phyloP scores from a whole-genome alignment of 129 eudicot genomes.

The Escallonia herrerae region DNA sequence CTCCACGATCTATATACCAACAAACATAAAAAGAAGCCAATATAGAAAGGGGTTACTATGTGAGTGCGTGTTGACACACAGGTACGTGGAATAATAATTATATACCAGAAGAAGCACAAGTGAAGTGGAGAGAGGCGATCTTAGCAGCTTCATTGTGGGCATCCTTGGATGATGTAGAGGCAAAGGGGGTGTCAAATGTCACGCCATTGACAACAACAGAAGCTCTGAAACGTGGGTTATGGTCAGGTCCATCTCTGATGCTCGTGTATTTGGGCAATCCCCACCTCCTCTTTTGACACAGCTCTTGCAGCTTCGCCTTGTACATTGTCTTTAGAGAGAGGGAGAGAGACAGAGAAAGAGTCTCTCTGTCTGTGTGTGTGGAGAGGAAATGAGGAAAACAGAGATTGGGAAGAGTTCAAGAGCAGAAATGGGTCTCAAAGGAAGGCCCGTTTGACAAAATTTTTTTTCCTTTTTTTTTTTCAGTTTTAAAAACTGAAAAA shows the following conservation, averaged over 20 bases:
- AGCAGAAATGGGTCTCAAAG: no score
- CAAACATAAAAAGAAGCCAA: background rate
- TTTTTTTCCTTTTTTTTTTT: no score
- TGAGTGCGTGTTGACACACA: background rate
- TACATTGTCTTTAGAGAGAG: conserved; percentile 15
- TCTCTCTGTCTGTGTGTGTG: no score
- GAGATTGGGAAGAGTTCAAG: no score
- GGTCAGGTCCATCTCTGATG: conserved; percentile 32
- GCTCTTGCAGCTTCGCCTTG: conserved; percentile 34
- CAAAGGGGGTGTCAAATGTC: conserved; percentile 15
- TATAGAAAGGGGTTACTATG: background rate
- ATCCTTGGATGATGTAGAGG: conserved; percentile 25
- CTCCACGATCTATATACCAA: no score
- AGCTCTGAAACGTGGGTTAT: conserved; percentile 31
- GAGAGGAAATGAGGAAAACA: no score
- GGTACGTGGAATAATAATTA: background rate
- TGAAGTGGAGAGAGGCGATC: conserved; percentile 33
- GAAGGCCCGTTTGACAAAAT: no score
- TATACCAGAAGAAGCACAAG: conserved; percentile 12
- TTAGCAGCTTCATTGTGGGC: conserved; percentile 34
- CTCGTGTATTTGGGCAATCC: conserved; percentile 25
- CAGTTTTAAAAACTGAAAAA: no score
- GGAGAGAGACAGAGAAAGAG: no score
- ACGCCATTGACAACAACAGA: conserved; percentile 26
- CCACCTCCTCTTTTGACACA: conserved; percentile 30